A percentile compares a stretch with the other conserved stretches of the same genome.
These are phyloP conservation scores for Clonostachys byssicola DNA, from an alignment of 2,329 filamentous ascomycete genomes.

Conservation along the genomic window DNA sequence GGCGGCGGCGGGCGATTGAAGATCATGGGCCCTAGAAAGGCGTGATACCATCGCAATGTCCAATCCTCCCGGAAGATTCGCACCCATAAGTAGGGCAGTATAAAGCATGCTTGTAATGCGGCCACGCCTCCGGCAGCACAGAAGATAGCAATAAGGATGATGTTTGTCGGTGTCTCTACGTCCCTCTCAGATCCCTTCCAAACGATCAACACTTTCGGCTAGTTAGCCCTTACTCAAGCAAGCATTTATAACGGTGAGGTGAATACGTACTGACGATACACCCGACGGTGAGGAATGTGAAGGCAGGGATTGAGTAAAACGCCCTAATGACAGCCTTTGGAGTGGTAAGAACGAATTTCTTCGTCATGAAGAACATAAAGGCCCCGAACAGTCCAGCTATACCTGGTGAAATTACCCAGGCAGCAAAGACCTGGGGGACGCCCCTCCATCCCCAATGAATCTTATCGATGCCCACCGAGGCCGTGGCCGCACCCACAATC, in stretches of 20 bases:
- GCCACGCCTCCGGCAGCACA: conserved; percentile 34
- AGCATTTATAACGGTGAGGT: background rate
- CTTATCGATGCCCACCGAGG: conserved; percentile 25
- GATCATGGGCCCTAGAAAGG: conserved; percentile 41
- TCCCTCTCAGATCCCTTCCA: conserved; percentile 22
- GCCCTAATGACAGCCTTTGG: conserved; percentile 22
- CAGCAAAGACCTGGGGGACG: conserved; percentile 30
- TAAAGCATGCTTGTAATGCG: conserved; percentile 36
- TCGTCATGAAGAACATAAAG: conserved; percentile 25
- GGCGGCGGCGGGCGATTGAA: conserved; percentile 29
- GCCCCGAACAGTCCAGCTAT: conserved; percentile 24
- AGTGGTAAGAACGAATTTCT: conserved; percentile 19
- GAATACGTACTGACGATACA: conserved; percentile 22
- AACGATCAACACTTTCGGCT: conserved; percentile 44
- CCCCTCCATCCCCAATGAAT: conserved; percentile 29
- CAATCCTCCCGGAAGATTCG: conserved; percentile 47
- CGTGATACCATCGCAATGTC: conserved; percentile 42
- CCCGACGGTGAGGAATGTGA: conserved; percentile 28
- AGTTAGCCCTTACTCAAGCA: conserved; percentile 5
- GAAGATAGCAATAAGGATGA: conserved; percentile 29
- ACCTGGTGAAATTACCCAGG: conserved; percentile 28
- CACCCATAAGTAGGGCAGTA: conserved; percentile 48
- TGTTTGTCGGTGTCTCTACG: conserved; percentile 11
- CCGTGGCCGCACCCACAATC: conserved; percentile 26
- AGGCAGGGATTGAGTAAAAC: conserved; percentile 27